Evolutionary conservation across 176 grass and related monocot genomes (phyloP), one percentile per base, ranked within the genome.

Genomic region (Cymbopogon citratus): DNA sequence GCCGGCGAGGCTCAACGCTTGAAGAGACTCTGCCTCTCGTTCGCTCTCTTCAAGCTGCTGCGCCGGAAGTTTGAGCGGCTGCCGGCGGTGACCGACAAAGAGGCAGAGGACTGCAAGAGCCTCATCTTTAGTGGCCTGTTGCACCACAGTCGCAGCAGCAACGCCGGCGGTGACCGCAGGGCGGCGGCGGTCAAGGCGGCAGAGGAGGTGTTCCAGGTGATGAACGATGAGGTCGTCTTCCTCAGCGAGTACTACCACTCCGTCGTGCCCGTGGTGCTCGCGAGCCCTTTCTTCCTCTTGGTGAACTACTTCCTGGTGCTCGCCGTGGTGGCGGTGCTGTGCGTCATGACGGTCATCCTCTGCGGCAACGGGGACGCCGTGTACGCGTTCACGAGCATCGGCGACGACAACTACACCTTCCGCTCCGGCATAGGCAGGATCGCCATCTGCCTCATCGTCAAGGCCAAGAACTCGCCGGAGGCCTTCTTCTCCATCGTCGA

Each of bases 231-330:
- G 70, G 8, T 75, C 2, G 11, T 21, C 11, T 83, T 83, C 61
- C 23, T 83, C 0, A 23, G 3, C 23, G 81, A 83, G 61, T 83
- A 75, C 44, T 66, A 83, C 45, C 71, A 75, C 71, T 83, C 71
- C 0, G 81, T 83, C 3, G 3, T 66, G 5, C 71, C 81, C 3
- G 61, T 83, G 0, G 45, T 75, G n/a, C 23, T 83, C 1, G 81
- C 81, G 1, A 83, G 61, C 44, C 81, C 71, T 10, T 67, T 56
- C 59, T 56, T 56, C 52, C 52, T 56, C 18, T 3, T 56, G 7
- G 19, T n/a, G 19, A 56, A 56, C 52, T 56, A 56, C 52, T 56
- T 56, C 52, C 19, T 56, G 2, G 19, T 56, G 1, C 19, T n/a
- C 52, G 52, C 19, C 6, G 19, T 56, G 2, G 52, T 56, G 1